Conservation (phyloP, 805 yeast species). For the Debaryomyces maramus region DNA sequence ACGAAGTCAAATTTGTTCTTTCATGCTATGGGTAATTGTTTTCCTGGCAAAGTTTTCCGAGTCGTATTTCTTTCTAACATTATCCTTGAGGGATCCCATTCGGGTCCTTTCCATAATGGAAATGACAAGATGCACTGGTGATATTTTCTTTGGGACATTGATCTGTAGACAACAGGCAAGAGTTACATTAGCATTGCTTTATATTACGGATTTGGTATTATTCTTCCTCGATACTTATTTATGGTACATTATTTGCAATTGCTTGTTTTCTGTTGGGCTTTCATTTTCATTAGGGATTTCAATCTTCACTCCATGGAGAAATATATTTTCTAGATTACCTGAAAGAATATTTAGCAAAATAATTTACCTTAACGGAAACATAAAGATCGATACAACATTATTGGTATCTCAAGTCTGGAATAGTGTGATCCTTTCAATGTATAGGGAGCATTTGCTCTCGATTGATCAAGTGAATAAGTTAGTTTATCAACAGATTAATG, state of each 20-base stretch:
- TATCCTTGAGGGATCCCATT: conserved; percentile 36
- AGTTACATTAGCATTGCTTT: conserved; percentile 24
- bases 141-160: conserved; percentile 19
- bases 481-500: conserved; percentile 25
- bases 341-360: conserved; percentile 33
- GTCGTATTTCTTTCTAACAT: conserved; percentile 36
- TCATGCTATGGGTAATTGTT: conserved; percentile 29
- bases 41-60: conserved; percentile 35
- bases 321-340: conserved; percentile 34
- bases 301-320: conserved; percentile 40
- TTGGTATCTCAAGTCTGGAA: conserved; percentile 31
- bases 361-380: conserved; percentile 11
- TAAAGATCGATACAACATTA: conserved; percentile 8
- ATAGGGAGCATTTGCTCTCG: conserved; percentile 40
- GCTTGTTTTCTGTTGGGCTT: conserved; percentile 32
- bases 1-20: conserved; percentile 25
- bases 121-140: conserved; percentile 28
- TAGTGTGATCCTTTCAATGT: conserved; percentile 26
- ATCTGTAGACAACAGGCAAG: conserved; percentile 31
- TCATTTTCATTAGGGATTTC: conserved; percentile 34
- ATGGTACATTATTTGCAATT: conserved; percentile 41
- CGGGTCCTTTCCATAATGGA: conserved; percentile 28
- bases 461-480: conserved; percentile 41
- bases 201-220: conserved; percentile 29
- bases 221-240: conserved; percentile 40